phyloP scores from a whole-genome alignment of 169 alveolate genomes.

The Eimeria falciformis region DNA sequence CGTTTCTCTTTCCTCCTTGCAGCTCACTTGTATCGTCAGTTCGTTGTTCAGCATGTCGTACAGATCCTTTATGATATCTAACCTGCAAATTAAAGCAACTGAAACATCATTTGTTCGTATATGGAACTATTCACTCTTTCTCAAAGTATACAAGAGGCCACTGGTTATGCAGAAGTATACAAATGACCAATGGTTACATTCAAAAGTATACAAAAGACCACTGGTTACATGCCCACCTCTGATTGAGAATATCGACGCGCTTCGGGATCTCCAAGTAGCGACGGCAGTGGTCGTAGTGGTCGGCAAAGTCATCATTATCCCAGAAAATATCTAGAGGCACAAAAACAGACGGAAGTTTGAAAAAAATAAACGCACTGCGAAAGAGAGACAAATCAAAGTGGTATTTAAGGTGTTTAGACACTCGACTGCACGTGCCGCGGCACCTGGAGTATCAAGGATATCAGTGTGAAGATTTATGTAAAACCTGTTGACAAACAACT shows the following conservation, averaged over 20 bases:
- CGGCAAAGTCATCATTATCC: conserved; percentile 90
- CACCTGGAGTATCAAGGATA: conserved; percentile 90
- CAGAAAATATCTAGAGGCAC: conserved; percentile 85
- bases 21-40: conserved; percentile 84
- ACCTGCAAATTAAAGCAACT: too few species aligned
- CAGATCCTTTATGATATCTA: conserved; percentile 89
- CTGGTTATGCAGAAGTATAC: too few species aligned
- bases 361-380: too few species aligned
- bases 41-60: conserved; percentile 90
- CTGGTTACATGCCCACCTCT: conserved; percentile 83
- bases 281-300: conserved; percentile 86
- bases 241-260: conserved; percentile 89
- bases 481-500: conserved; percentile 87
- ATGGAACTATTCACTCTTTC: too few species aligned
- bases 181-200: too few species aligned
- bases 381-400: too few species aligned
- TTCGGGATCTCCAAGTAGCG: conserved; percentile 89
- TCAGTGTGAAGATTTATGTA: conserved; percentile 89
- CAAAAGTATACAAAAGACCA: too few species aligned
- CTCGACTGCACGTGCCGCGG: neutral
- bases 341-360: neutral
- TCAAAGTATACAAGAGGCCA: too few species aligned
- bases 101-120: too few species aligned
- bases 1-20: neutral
- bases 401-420: too few species aligned